Evolutionary conservation across 1,284 basidiomycete species (phyloP), one percentile per base, ranked within the genome.

Genomic region (Puccinia coronata): DNA sequence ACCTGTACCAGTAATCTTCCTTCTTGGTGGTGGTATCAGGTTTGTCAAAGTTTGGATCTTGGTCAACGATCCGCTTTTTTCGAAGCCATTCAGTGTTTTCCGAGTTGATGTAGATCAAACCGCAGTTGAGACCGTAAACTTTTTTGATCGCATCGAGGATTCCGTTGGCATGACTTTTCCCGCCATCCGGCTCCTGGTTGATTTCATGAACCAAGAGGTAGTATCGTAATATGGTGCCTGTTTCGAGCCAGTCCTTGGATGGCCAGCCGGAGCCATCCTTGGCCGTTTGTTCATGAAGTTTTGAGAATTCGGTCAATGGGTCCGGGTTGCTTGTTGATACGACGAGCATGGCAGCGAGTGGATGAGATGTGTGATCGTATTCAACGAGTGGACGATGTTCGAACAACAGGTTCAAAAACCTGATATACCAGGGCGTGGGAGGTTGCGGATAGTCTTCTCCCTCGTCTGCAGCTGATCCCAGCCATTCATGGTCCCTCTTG

Each of bases 61-160:
- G 76, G 11, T 83, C 77, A 0, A 83, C 82, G 3, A 83, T 82
- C 4, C 82, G 55, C 75, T 80, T 71, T 43, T 36, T 76, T n/a
- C 47, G 63, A 14, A 72, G 34, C 47, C 65, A 63, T n/a, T 81
- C 80, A 63, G 75, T 65, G 23, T 71, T 80, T 72, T 80, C 69
- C 23, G 85, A 85, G 77, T 86, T 86, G 67, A 86, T 82, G 11
- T 82, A 77, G 18, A 86, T 79, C 3, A 86, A 59, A 47, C 84
- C 84, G 61, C 84, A 86, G 63, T 86, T 84, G 0, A 86, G 55
- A 9, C 86, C 86, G 78, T 86, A 86, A 20, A 84, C 84, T 80
- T 82, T 83, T 18, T 84, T 84, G 61, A 86, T 82, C 31, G 84
- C 82, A 20, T 85, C 84, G 9, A 86, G 70, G 3, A 86, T 75